A percentile compares a stretch with the other conserved stretches of the same genome.
phyloP scores from a whole-genome alignment of 441 rosid genomes.

The Dalechampia spathulata region DNA sequence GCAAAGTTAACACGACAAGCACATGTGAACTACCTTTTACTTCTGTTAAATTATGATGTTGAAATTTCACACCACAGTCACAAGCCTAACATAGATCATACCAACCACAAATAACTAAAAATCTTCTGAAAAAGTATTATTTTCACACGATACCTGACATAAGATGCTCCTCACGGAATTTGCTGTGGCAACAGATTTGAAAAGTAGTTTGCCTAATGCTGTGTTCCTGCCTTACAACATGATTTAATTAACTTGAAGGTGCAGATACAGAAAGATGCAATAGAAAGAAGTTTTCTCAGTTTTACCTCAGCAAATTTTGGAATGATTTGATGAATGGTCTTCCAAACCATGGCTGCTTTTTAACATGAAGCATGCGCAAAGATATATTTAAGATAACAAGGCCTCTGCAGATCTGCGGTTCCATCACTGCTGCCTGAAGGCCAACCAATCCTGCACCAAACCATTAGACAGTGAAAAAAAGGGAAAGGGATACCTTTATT shows the following conservation, averaged over 20 bases:
- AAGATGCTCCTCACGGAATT: constrained; percentile 67
- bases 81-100: too few species aligned
- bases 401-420: constrained; percentile 64
- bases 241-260: constrained; percentile 1
- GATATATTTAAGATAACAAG: constrained; percentile 68
- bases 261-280: neutral
- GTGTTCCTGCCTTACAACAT: constrained; percentile 52
- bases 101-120: too few species aligned
- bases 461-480: neutral
- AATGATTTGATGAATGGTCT: constrained; percentile 70
- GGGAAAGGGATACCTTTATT: too few species aligned
- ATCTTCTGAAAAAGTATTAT: too few species aligned
- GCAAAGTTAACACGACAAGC: neutral
- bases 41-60: too few species aligned
- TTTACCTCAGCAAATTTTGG: constrained; percentile 75
- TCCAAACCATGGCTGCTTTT: constrained; percentile 74
- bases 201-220: constrained; percentile 54
- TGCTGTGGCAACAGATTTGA: constrained; percentile 52
- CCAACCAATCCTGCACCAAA: constrained; percentile 66
- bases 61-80: too few species aligned
- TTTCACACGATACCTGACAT: constrained; percentile 77
- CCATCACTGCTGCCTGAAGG: constrained; percentile 79
- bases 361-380: constrained; percentile 84
- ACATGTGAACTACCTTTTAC: too few species aligned
- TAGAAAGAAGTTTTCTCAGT: constrained; percentile 6